Conservation (phyloP, 352 stramenopile genomes). For the Pythium scleroteichum region DNA sequence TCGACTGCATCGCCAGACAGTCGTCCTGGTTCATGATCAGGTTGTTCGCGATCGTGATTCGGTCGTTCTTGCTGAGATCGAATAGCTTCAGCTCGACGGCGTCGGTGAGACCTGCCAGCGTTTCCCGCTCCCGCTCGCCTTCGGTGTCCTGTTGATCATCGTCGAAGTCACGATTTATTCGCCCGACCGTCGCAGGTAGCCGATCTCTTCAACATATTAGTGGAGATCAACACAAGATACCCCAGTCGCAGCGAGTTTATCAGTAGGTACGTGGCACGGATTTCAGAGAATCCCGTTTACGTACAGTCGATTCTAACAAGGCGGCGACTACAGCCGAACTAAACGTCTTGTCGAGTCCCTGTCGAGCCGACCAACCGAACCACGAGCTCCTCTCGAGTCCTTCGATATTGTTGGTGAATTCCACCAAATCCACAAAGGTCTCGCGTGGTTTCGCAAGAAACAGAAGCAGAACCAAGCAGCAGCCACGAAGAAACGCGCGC, state of each 20-base stretch:
- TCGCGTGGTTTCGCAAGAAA: constrained; percentile 7
- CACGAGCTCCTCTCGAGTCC: neutral
- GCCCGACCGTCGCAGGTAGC: neutral
- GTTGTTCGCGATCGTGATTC: neutral
- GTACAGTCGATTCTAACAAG: neutral
- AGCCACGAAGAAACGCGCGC: no score
- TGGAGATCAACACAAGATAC: neutral
- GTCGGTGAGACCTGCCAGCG: no score
- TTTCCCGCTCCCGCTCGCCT: neutral
- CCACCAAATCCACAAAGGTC: neutral
- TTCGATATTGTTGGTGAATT: neutral
- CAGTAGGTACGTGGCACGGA: neutral
- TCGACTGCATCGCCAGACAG: neutral
- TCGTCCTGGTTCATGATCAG: neutral
- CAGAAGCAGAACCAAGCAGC: neutral
- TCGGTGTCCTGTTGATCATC: neutral
- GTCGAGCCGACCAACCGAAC: neutral
- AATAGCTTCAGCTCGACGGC: neutral
- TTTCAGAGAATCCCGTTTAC: neutral
- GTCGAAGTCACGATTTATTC: constrained; percentile 3
- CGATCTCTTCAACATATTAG: constrained; percentile 4
- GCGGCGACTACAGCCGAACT: neutral
- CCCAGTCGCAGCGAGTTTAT: constrained; percentile 2
- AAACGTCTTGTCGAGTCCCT: neutral
- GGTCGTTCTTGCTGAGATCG: constrained; percentile 1